Conservation (phyloP, 176 grass and related monocot species). For the Cymbopogon citratus region DNA sequence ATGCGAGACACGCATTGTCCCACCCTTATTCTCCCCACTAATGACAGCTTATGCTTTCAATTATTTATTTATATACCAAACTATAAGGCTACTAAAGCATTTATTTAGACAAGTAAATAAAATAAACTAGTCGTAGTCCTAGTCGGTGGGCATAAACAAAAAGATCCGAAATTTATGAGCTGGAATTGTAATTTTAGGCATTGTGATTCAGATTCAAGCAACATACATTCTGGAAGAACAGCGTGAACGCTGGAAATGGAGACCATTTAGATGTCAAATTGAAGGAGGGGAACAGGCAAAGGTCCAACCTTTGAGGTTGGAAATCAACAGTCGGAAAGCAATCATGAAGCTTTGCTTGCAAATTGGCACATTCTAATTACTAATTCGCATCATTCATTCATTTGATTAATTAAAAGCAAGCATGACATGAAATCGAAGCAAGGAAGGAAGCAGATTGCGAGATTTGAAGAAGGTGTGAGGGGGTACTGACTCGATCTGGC, state of each 20-base stretch:
- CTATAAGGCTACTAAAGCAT: slow-evolving; percentile 15
- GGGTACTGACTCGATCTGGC: slow-evolving; percentile 66
- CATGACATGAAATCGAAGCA: neutral
- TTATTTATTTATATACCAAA: slow-evolving; percentile 35
- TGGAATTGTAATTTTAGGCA: neutral
- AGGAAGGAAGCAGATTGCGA: neutral
- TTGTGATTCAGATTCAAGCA: slow-evolving; percentile 11
- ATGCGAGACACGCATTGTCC: neutral
- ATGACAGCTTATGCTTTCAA: slow-evolving; percentile 38
- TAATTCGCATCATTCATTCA: neutral
- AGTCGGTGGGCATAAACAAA: slow-evolving; percentile 16
- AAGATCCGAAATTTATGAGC: neutral
- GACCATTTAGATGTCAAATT: neutral
- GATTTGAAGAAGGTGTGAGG: neutral
- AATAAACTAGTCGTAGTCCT: neutral
- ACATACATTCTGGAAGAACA: neutral
- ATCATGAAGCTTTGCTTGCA: neutral
- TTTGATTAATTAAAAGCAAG: neutral
- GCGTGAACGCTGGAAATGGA: neutral
- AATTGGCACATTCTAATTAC: slow-evolving; percentile 9
- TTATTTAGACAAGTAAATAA: slow-evolving; percentile 22
- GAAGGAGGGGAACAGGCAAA: neutral
- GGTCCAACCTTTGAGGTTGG: neutral
- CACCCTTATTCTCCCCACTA: slow-evolving; percentile 29
- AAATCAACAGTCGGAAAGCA: neutral